phyloP scores from a whole-genome alignment of 345 rosid species.

The Leavenworthia alabamica region DNA sequence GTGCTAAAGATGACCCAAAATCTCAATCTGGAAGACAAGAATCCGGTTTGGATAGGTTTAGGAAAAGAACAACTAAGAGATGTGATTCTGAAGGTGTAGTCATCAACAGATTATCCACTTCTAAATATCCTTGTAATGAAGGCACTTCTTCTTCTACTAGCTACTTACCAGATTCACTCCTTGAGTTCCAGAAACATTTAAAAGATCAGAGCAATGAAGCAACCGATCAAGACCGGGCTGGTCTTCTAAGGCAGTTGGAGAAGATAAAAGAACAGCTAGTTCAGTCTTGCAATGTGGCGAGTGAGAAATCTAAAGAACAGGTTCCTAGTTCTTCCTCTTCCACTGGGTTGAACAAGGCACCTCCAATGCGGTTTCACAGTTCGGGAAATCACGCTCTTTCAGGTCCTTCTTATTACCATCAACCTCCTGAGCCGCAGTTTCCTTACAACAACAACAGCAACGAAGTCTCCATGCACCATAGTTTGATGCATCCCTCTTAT shows the following conservation, averaged over 20 bases:
- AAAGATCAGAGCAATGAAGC: conserved; percentile 28
- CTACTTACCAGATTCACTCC: conserved; percentile 33
- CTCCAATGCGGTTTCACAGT: conserved; percentile 38
- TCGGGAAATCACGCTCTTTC: conserved; percentile 41
- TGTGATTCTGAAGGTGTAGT: conserved; percentile 39
- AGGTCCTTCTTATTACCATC: conserved; percentile 45
- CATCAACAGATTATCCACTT: conserved; percentile 40
- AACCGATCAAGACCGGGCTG: conserved; percentile 57
- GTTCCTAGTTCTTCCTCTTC: conserved; percentile 39
- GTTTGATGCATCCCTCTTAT: conserved; percentile 30
- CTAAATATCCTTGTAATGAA: conserved; percentile 19
- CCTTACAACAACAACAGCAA: conserved; percentile 36
- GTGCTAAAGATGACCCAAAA: conserved; percentile 17
- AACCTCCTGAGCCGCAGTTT: conserved; percentile 40
- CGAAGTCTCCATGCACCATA: conserved; percentile 40
- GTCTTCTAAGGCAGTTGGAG: conserved; percentile 77
- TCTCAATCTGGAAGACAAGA: conserved; percentile 27
- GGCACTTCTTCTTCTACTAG: conserved; percentile 31
- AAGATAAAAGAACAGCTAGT: conserved; percentile 87
- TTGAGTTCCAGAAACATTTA: conserved; percentile 24
- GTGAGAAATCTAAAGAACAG: conserved; percentile 40
- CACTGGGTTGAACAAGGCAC: conserved; percentile 33
- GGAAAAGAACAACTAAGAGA: conserved; percentile 32
- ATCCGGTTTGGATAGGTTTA: conserved; percentile 20
- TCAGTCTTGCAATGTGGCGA: conserved; percentile 32